A percentile compares a stretch with the other conserved stretches of the same genome.
These are phyloP conservation scores for Gastrodia elata DNA, from an alignment of 106 monocot genomes.

Conservation along the genomic window DNA sequence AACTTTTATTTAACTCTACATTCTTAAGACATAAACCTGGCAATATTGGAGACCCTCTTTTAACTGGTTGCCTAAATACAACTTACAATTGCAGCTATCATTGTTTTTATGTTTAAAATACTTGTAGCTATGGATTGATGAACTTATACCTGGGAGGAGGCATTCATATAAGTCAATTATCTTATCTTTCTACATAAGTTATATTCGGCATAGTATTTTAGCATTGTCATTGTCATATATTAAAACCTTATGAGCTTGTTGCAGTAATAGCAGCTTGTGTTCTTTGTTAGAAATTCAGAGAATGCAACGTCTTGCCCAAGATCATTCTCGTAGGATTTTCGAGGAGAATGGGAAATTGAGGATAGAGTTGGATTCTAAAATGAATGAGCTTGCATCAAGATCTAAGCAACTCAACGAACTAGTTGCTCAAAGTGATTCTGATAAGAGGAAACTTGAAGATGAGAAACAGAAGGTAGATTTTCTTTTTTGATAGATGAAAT, in stretches of 20 bases:
- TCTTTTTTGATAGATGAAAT: slow-evolving; percentile 23
- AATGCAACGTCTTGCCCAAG: slow-evolving; percentile 55
- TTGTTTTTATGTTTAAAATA: background rate
- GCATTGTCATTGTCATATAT: background rate
- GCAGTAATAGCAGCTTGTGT: background rate
- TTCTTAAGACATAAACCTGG: background rate
- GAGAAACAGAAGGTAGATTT: slow-evolving; percentile 61
- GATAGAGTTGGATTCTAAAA: slow-evolving; percentile 55
- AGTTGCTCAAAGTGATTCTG: slow-evolving; percentile 43
- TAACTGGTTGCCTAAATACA: background rate
- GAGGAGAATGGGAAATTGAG: slow-evolving; percentile 69
- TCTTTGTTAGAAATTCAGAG: slow-evolving; percentile 55
- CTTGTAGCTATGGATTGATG: background rate
- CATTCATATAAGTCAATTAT: background rate
- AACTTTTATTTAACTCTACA: too few species aligned
- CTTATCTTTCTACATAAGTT: background rate
- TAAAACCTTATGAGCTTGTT: background rate
- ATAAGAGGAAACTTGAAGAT: slow-evolving; percentile 53
- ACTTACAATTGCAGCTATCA: background rate
- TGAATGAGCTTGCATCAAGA: slow-evolving; percentile 52
- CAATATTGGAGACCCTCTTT: too few species aligned
- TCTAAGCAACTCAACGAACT: slow-evolving; percentile 45
- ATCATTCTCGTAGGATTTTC: slow-evolving; percentile 57
- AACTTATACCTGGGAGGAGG: background rate
- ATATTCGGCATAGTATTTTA: background rate